Conservation (phyloP, 1,284 basidiomycete genomes). For the Lignosus rhinocerotis region DNA sequence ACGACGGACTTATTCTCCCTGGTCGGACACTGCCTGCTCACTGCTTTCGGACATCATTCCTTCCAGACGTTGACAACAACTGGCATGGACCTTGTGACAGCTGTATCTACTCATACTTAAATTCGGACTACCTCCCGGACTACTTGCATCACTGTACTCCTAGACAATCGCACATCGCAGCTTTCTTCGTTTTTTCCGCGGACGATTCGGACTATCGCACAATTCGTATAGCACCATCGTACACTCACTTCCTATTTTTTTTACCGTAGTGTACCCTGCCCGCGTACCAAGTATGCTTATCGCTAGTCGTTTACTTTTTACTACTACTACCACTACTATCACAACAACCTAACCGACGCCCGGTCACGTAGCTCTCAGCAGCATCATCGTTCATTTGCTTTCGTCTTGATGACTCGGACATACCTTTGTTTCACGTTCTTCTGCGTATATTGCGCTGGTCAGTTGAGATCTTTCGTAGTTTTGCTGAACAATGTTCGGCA, state of each 20-base stretch:
- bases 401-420: conserved; percentile 18
- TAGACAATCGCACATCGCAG: conserved; percentile 21
- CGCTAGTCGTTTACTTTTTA: conserved; percentile 18
- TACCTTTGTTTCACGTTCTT: neutral
- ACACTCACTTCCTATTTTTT: conserved; percentile 12
- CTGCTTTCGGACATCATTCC: conserved; percentile 4
- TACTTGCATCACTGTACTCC: conserved; percentile 22
- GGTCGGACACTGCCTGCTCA: conserved; percentile 11
- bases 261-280: conserved; percentile 20
- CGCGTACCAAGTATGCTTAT: conserved; percentile 18
- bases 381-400: neutral
- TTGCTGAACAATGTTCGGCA: neutral
- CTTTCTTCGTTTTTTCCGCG: conserved; percentile 13
- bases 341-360: neutral
- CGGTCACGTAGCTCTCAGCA: conserved; percentile 6
- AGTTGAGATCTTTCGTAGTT: neutral
- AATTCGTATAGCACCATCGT: conserved; percentile 17
- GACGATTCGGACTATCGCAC: conserved; percentile 22
- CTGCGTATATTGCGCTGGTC: neutral
- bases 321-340: too few species aligned
- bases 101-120: conserved; percentile 22
- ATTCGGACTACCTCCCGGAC: conserved; percentile 13
- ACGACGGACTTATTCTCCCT: conserved; percentile 16
- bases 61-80: conserved; percentile 7
- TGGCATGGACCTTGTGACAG: conserved; percentile 14